Percentiles rank a stretch among this genome's conserved stretches.
Evolutionary conservation across 2,329 filamentous ascomycete species (phyloP).

Genomic region (Neobulgaria alba): DNA sequence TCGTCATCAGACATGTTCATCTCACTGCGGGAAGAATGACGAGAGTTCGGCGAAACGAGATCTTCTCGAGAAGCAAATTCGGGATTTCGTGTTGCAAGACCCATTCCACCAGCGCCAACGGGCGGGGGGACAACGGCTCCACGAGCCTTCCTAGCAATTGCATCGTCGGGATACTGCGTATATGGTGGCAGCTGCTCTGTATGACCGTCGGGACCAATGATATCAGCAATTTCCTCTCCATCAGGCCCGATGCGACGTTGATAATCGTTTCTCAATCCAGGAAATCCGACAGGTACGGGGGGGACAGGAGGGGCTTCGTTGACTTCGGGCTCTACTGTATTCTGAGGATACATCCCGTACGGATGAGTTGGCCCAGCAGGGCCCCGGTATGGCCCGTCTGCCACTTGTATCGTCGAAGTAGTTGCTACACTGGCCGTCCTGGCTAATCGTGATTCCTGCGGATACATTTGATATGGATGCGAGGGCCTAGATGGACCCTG

Average conservation of each 20-base stretch:
- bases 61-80: constrained; percentile 54
- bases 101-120: constrained; percentile 50
- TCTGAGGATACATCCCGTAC: constrained; percentile 81
- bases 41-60: constrained; percentile 40
- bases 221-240: constrained; percentile 77
- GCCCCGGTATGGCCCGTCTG: constrained; percentile 50
- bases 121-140: constrained; percentile 23
- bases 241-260: constrained; percentile 67
- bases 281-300: constrained; percentile 66
- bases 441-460: constrained; percentile 56
- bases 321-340: constrained; percentile 49
- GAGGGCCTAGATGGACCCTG: constrained; percentile 57
- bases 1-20: constrained; percentile 31
- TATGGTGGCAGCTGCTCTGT: constrained; percentile 89
- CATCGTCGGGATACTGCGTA: constrained; percentile 75
- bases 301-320: constrained; percentile 28
- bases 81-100: constrained; percentile 51
- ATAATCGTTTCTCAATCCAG: constrained; percentile 54
- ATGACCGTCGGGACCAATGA: constrained; percentile 82
- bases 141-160: constrained; percentile 46
- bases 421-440: constrained; percentile 60
- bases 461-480: constrained; percentile 81
- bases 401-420: constrained; percentile 55
- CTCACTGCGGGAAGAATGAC: constrained; percentile 44
- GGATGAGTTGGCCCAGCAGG: constrained; percentile 68